A percentile compares a stretch with the other conserved stretches of the same genome.
Conservation (phyloP, 441 rosid species). For the Adansonia grandidieri region DNA sequence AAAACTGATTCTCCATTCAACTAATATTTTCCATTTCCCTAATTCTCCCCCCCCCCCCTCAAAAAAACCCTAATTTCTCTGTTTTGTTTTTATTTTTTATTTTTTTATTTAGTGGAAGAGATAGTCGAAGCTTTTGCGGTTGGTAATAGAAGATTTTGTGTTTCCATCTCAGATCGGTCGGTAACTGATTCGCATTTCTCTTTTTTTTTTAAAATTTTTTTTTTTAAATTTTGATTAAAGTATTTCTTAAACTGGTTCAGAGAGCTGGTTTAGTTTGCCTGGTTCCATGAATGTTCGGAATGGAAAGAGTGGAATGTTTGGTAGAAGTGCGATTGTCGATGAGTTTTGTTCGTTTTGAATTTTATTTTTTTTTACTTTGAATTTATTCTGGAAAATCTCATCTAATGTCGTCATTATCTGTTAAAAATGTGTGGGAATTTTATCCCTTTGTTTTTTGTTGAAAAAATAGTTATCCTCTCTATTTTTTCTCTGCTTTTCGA, state of each 20-base stretch:
- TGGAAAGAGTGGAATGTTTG: slow-evolving; percentile 19
- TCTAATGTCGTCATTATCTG: not conserved
- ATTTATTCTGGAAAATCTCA: not conserved
- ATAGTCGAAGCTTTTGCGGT: not conserved
- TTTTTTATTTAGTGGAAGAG: not conserved
- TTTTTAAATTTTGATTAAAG: not conserved
- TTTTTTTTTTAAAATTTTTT: not conserved
- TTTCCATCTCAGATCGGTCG: slow-evolving; percentile 47
- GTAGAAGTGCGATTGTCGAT: slow-evolving; percentile 17
- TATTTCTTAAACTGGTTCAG: not conserved
- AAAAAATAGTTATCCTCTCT: not conserved
- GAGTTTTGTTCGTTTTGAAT: not conserved
- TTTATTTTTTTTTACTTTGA: not conserved
- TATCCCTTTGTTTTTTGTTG: not conserved
- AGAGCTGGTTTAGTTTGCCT: not conserved
- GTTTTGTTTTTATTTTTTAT: not conserved
- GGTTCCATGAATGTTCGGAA: not conserved
- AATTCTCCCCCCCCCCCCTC: not conserved
- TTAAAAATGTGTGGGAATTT: not conserved
- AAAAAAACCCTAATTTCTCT: slow-evolving; percentile 20
- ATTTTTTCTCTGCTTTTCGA: not conserved
- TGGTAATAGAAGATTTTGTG: slow-evolving; percentile 36
- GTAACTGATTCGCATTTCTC: slow-evolving; percentile 28
- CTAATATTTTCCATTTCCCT: slow-evolving; percentile 1
- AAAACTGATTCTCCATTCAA: slow-evolving; percentile 16